phyloP scores from a whole-genome alignment of 2,329 filamentous ascomycete genomes.

The Dactylellina drechsleri region DNA sequence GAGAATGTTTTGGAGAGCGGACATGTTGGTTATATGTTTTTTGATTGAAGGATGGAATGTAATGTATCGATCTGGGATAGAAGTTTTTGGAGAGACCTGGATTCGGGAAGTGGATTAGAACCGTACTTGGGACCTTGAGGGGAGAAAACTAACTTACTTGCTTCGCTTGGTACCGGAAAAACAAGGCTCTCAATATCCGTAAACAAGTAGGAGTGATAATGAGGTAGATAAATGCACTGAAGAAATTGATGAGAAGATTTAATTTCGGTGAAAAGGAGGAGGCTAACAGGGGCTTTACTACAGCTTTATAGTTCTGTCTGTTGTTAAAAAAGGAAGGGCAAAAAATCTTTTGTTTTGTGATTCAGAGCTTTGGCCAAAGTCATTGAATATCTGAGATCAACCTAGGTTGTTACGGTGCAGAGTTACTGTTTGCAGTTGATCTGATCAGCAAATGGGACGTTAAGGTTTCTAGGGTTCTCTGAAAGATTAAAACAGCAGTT shows the following conservation, averaged over 20 bases:
- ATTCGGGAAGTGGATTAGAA: slow-evolving; percentile 1
- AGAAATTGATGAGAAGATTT: slow-evolving; percentile 25
- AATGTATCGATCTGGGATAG: neutral
- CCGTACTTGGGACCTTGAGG: neutral
- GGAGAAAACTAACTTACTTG: neutral
- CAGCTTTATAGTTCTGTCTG: slow-evolving; percentile 1
- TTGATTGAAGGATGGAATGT: neutral
- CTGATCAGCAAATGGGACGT: slow-evolving; percentile 9
- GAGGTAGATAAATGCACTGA: slow-evolving; percentile 17
- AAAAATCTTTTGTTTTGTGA: slow-evolving; percentile 39
- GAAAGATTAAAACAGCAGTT: neutral
- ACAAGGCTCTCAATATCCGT: neutral
- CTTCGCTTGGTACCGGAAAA: slow-evolving; percentile 6
- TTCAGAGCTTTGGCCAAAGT: slow-evolving; percentile 44
- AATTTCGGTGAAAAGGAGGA: slow-evolving; percentile 1
- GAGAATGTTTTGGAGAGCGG: slow-evolving; percentile 40
- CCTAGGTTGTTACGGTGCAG: neutral
- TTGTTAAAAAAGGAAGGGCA: neutral
- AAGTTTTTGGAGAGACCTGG: neutral
- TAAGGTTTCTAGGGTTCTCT: slow-evolving; percentile 19
- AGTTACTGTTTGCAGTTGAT: slow-evolving; percentile 17
- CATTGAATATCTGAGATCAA: slow-evolving; percentile 16
- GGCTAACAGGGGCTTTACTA: neutral
- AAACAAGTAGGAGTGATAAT: slow-evolving; percentile 2
- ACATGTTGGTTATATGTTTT: slow-evolving; percentile 14